A percentile compares a stretch with the other conserved stretches of the same genome.
These are phyloP conservation scores for Tylopilus sp. DNA, from an alignment of 768 basidiomycete species.

Conservation along the genomic window DNA sequence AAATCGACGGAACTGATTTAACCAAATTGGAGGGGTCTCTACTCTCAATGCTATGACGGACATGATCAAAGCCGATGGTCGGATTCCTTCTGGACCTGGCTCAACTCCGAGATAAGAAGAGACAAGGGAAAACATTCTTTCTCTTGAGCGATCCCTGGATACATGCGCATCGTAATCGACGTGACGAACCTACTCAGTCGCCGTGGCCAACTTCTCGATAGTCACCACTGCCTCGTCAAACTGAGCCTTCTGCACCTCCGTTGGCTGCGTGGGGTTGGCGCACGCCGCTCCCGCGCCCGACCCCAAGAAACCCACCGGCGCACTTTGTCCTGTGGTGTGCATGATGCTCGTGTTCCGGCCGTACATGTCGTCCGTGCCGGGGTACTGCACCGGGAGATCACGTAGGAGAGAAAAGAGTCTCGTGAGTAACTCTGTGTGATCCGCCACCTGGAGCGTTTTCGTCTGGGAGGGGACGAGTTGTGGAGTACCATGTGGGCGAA, in stretches of 20 bases:
- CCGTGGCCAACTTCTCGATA: neutral
- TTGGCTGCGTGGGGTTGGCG: constrained; percentile 41
- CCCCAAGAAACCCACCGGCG: neutral
- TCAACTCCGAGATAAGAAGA: no score
- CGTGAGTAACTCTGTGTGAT: neutral
- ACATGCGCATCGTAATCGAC: no score
- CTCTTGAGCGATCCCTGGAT: no score
- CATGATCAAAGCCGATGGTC: no score
- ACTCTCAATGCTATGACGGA: no score
- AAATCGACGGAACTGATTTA: no score
- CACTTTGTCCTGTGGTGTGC: constrained; percentile 34
- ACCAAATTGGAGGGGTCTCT: no score
- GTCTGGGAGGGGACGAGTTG: constrained; percentile 44
- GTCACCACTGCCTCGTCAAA: constrained; percentile 74
- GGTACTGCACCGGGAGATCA: constrained; percentile 33
- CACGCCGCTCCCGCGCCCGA: constrained; percentile 28
- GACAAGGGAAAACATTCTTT: no score
- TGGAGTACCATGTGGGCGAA: constrained; percentile 49
- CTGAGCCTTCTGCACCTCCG: constrained; percentile 59
- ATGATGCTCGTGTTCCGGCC: constrained; percentile 62
- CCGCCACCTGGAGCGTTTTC: constrained; percentile 39
- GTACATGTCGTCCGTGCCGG: constrained; percentile 60
- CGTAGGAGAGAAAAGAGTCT: constrained; percentile 60
- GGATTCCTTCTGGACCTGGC: no score
- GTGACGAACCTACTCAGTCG: no score